Evolutionary conservation across 2,329 filamentous ascomycete species (phyloP).

Genomic region (Fusarium equiseti): DNA sequence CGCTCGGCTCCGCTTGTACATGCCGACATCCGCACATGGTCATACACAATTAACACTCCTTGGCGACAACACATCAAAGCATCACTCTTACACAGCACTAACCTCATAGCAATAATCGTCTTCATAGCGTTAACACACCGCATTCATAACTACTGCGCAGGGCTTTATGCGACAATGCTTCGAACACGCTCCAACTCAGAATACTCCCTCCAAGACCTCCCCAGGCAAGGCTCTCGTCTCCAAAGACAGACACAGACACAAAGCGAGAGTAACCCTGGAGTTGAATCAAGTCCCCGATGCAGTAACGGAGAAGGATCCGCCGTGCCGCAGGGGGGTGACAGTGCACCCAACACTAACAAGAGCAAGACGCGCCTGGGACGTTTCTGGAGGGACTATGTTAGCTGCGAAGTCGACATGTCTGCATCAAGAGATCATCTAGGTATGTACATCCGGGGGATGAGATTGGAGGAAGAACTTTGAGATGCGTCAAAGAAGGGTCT

Average conservation of each 20-base stretch:
- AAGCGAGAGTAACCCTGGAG: neutral
- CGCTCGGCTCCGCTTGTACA: conserved; percentile 6
- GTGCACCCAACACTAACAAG: neutral
- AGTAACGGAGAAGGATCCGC: conserved; percentile 39
- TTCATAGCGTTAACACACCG: neutral
- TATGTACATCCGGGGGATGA: conserved; percentile 27
- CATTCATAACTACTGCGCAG: neutral
- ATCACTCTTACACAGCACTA: neutral
- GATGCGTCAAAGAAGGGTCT: conserved; percentile 4
- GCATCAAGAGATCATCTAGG: conserved; percentile 45
- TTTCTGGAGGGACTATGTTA: conserved; percentile 42
- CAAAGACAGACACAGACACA: neutral
- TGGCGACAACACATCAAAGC: neutral
- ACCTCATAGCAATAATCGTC: neutral
- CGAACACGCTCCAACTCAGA: conserved; percentile 34
- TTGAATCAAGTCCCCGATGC: conserved; percentile 3
- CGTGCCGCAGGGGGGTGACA: conserved; percentile 36
- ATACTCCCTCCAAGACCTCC: conserved; percentile 43
- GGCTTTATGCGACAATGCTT: conserved; percentile 17
- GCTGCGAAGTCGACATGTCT: conserved; percentile 45
- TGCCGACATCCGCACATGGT: conserved; percentile 34
- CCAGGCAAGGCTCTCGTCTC: neutral
- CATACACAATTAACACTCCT: conserved; percentile 15
- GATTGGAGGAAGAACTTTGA: conserved; percentile 32
- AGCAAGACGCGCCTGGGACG: conserved; percentile 16